These are phyloP conservation scores for Nakazawaea wyomingensis DNA, from an alignment of 805 yeast species.

Conservation along the genomic window DNA sequence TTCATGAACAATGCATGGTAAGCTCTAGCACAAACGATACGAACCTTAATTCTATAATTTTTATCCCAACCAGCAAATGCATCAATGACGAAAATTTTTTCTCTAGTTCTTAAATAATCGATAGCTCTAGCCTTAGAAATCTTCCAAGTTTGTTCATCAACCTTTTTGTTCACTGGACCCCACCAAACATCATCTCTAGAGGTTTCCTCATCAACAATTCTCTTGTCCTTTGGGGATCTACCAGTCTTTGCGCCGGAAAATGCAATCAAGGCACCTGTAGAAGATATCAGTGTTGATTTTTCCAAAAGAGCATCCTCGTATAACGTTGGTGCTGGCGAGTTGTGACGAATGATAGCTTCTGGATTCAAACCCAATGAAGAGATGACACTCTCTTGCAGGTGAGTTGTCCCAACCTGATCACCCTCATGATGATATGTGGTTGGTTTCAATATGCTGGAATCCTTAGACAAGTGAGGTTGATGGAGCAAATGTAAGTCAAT, in stretches of 20 bases:
- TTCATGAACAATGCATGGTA: slow-evolving; percentile 98
- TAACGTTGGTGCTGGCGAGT: slow-evolving; percentile 86
- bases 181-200: slow-evolving; percentile 90
- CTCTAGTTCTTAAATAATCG: slow-evolving; percentile 94
- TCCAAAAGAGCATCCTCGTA: slow-evolving; percentile 94
- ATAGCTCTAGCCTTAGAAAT: slow-evolving; percentile 95
- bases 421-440: slow-evolving; percentile 12
- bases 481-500: slow-evolving; percentile 26
- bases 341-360: slow-evolving; percentile 73
- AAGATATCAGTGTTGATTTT: slow-evolving; percentile 83
- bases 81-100: slow-evolving; percentile 88
- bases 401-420: slow-evolving; percentile 4
- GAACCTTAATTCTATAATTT: slow-evolving; percentile 89
- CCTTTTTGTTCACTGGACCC: slow-evolving; percentile 98
- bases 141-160: slow-evolving; percentile 90
- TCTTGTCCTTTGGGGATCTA: slow-evolving; percentile 96
- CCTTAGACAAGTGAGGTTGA: slow-evolving; percentile 21
- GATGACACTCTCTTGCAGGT: slow-evolving; percentile 26
- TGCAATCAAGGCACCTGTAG: slow-evolving; percentile 93
- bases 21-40: slow-evolving; percentile 96
- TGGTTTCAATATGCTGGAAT: slow-evolving; percentile 15
- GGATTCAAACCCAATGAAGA: slow-evolving; percentile 43
- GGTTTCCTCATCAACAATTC: slow-evolving; percentile 92
- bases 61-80: slow-evolving; percentile 99
- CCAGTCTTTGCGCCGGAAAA: slow-evolving; percentile 96